Evolutionary conservation across 2,329 filamentous ascomycete species (phyloP), one percentile per base, ranked within the genome.

Genomic region (Cercospora canescens): DNA sequence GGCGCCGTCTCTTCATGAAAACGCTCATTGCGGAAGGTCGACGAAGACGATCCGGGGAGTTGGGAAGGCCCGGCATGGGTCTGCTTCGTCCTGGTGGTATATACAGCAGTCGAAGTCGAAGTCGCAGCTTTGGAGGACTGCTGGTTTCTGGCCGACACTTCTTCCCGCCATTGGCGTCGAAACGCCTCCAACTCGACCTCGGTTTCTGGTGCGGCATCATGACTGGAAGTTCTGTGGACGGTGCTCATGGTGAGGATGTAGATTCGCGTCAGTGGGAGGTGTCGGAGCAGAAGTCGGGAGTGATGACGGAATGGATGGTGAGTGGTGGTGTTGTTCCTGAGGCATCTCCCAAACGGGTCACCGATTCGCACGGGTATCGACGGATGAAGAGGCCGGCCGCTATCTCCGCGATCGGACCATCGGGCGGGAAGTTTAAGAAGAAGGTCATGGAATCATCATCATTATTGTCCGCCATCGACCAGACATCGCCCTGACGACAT

Each of bases 91-190:
- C 66, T 66, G 30, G 52, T 67, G 18, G 54, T 45, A 24, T 64
- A 57, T 39, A 48, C 28, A 18, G 58, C 21, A 32, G 12, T 37
- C 58, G 62, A n/a, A 16, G 28, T 21, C 32, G 54, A 63, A 24
- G 39, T 18, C 24, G 57, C 60, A 18, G 60, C 58, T 21, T 16
- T 24, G 24, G 63, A n/a, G n/a, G n/a, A 72, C 60, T 70, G 74
- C 67, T 77, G 81, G 39, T 79, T 82, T 76, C 83, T 82, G 54
- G 83, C 83, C 16, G 82, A 81, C 6, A 96, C 91, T 77, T 97
- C 94, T 72, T 92, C 90, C 66, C 88, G 88, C 94, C 94, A 97
- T 83, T 93, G 86, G 75, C 88, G 86, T 70, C 94, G 89, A 80
- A 97, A 97, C 54, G 87, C 89, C 79, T 96, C 92, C 67, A 97